A percentile compares a stretch with the other conserved stretches of the same genome.
phyloP scores from a whole-genome alignment of 352 stramenopile species.

The Thalassiosira exigua region DNA sequence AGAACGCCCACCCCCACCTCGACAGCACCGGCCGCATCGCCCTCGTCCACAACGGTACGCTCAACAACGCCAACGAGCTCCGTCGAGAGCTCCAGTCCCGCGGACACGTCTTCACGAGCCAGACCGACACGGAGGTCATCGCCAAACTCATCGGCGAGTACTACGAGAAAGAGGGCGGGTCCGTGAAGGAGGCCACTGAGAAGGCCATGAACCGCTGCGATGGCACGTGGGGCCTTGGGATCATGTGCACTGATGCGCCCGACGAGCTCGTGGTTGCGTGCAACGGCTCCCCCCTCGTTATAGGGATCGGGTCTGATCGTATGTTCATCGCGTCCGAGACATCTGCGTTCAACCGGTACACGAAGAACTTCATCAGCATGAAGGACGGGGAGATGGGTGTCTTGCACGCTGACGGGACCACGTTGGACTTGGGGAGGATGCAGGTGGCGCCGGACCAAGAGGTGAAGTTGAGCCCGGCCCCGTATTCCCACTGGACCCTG shows the following conservation, averaged over 20 bases:
- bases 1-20: constrained; percentile 95
- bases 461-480: constrained; percentile 90
- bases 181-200: constrained; percentile 80
- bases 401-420: constrained; percentile 90
- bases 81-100: constrained; percentile 72
- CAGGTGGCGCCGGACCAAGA: constrained; percentile 91
- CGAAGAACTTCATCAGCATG: constrained; percentile 95
- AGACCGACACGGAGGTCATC: constrained; percentile 97
- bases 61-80: constrained; percentile 91
- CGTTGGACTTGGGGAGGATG: constrained; percentile 90
- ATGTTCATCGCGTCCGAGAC: constrained; percentile 94
- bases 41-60: constrained; percentile 97
- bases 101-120: constrained; percentile 90
- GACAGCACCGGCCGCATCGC: constrained; percentile 90
- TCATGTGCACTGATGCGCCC: constrained; percentile 87
- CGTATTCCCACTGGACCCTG: constrained; percentile 95
- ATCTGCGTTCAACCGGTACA: constrained; percentile 88
- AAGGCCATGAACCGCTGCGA: constrained; percentile 89
- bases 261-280: constrained; percentile 94
- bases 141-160: constrained; percentile 90
- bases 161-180: constrained; percentile 40
- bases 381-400: constrained; percentile 92
- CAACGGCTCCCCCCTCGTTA: constrained; percentile 91
- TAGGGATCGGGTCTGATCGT: constrained; percentile 87
- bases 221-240: constrained; percentile 93